Percentiles rank a stretch among this genome's conserved stretches.
Conservation (phyloP, 768 basidiomycete genomes). For the Boletus edulis region DNA sequence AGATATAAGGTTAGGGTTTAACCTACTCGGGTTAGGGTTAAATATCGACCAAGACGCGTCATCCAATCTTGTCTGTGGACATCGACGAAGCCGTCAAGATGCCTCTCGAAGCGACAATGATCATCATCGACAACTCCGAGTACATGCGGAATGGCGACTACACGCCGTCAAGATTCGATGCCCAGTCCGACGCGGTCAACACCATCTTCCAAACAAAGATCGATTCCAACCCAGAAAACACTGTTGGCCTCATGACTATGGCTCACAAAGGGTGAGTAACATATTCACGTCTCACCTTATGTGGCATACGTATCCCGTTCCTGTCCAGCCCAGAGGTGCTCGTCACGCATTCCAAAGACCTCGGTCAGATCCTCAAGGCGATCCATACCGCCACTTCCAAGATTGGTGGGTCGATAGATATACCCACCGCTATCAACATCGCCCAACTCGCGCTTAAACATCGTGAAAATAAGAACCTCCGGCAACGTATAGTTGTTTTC, state of each 20-base stretch:
- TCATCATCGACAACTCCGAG: conserved; percentile 96
- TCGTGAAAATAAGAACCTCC: conserved; percentile 96
- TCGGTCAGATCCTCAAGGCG: conserved; percentile 86
- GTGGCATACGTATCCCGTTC: not conserved
- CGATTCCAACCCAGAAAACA: conserved; percentile 95
- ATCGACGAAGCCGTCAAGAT: conserved; percentile 45
- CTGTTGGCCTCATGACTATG: conserved; percentile 98
- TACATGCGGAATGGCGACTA: conserved; percentile 97
- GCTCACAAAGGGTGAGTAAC: conserved; percentile 84
- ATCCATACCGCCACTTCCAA: conserved; percentile 68
- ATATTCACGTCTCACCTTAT: conserved; percentile 2
- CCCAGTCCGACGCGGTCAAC: conserved; percentile 90
- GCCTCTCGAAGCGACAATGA: conserved; percentile 97
- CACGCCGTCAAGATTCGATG: conserved; percentile 79
- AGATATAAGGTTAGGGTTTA: conserved; percentile 12
- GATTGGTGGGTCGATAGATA: conserved; percentile 80
- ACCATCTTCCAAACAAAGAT: conserved; percentile 91
- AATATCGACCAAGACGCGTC: conserved; percentile 23
- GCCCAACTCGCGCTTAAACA: conserved; percentile 97
- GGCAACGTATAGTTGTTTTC: conserved; percentile 94
- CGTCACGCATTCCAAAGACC: conserved; percentile 92
- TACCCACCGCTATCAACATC: conserved; percentile 87
- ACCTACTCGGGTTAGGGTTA: conserved; percentile 17
- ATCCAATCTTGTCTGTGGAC: conserved; percentile 18
- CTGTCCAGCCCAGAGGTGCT: conserved; percentile 83